Conservation (phyloP, 495 filamentous ascomycete species). For the Penicillium turbatum region DNA sequence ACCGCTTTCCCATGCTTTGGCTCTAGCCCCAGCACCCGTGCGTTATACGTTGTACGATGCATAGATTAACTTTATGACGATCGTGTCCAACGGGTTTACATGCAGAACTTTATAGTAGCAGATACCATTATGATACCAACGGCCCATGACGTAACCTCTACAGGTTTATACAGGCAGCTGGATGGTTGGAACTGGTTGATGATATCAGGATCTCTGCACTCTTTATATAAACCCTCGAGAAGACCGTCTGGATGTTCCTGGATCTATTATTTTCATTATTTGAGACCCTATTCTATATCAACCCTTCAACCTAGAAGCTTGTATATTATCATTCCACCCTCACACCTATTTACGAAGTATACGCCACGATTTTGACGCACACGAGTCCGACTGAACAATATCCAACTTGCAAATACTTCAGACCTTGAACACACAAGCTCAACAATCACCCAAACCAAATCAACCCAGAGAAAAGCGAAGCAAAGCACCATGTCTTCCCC, state of each 20-base stretch:
- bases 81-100: slow-evolving; percentile 11
- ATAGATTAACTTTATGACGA: slow-evolving; percentile 14
- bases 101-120: neutral
- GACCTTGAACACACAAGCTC: neutral
- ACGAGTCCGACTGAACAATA: neutral
- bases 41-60: neutral
- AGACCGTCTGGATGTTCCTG: neutral
- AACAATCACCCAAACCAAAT: neutral
- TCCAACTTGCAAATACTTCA: neutral
- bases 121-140: slow-evolving; percentile 21
- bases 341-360: slow-evolving; percentile 2
- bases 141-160: slow-evolving; percentile 22
- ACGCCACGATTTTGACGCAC: neutral
- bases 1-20: neutral
- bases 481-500: slow-evolving; percentile 20
- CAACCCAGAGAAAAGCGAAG: neutral
- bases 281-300: neutral
- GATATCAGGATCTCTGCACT: slow-evolving; percentile 17
- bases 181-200: neutral
- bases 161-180: slow-evolving; percentile 11
- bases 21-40: slow-evolving; percentile 11
- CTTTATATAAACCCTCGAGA: slow-evolving; percentile 7
- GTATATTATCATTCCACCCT: neutral
- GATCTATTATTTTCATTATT: neutral
- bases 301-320: neutral